A percentile compares a stretch with the other conserved stretches of the same genome.
These are phyloP conservation scores for Mycosarcoma mackinlayi DNA, from an alignment of 1,284 basidiomycete genomes.

Conservation along the genomic window DNA sequence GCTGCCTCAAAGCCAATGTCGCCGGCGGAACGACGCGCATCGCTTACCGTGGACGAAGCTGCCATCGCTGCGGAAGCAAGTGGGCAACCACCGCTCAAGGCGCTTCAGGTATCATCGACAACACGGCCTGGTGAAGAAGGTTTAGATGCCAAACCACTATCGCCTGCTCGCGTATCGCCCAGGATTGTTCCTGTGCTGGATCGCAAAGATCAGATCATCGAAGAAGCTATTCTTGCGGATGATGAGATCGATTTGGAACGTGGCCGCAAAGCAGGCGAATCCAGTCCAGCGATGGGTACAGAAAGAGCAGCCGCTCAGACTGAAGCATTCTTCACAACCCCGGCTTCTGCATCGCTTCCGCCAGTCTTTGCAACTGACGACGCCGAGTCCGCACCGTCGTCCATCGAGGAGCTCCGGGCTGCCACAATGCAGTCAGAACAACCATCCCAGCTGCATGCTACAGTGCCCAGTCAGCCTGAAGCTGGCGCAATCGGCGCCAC, in stretches of 20 bases:
- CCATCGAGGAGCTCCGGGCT: conserved; percentile 30
- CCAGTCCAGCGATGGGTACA: neutral
- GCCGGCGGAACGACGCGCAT: conserved; percentile 29
- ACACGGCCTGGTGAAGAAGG: conserved; percentile 27
- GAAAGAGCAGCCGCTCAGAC: neutral
- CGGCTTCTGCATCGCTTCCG: conserved; percentile 11
- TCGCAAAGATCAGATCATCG: conserved; percentile 49
- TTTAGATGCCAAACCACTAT: conserved; percentile 5
- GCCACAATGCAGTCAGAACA: conserved; percentile 4
- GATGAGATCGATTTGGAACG: conserved; percentile 25
- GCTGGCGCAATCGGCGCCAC: neutral
- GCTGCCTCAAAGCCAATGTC: conserved; percentile 21
- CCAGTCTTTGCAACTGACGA: conserved; percentile 24
- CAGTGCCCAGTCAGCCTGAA: neutral
- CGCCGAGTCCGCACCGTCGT: conserved; percentile 27
- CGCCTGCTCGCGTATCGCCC: conserved; percentile 26
- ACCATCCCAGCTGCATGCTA: conserved; percentile 7
- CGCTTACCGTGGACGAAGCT: conserved; percentile 45
- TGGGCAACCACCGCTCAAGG: conserved; percentile 39
- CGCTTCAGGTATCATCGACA: conserved; percentile 39
- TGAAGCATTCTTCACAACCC: neutral
- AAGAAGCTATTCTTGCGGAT: conserved; percentile 46
- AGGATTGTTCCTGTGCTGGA: conserved; percentile 23
- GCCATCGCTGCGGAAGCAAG: conserved; percentile 48
- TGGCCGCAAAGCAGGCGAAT: conserved; percentile 13